Percentiles rank a stretch among this genome's conserved stretches.
phyloP scores from a whole-genome alignment of 1,284 basidiomycete species.

The Heterobasidion irregulare region DNA sequence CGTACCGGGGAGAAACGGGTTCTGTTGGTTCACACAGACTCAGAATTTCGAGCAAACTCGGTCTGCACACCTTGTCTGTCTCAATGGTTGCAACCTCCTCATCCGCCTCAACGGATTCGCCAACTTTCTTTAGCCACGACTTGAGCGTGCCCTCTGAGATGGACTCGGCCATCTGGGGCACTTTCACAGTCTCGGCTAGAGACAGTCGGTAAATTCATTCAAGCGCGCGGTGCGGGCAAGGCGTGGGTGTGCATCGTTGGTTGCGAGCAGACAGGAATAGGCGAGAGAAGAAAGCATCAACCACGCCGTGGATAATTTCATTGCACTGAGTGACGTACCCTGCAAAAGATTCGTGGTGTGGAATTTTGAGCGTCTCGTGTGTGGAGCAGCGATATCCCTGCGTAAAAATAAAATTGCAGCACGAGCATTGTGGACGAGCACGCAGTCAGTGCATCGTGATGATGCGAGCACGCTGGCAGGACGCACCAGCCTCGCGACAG shows the following conservation, averaged over 20 bases:
- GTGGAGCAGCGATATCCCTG: slow-evolving; percentile 39
- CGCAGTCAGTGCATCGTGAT: background rate
- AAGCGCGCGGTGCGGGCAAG: too few species aligned
- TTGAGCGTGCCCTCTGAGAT: slow-evolving; percentile 98
- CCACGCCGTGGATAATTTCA: background rate
- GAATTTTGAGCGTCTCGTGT: slow-evolving; percentile 50
- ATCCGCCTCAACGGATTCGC: slow-evolving; percentile 85
- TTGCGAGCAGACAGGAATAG: background rate
- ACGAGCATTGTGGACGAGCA: background rate
- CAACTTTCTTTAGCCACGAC: slow-evolving; percentile 91
- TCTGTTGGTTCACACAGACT: background rate
- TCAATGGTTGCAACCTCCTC: slow-evolving; percentile 98
- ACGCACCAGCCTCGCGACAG: slow-evolving; percentile 48
- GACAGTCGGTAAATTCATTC: background rate
- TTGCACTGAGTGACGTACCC: slow-evolving; percentile 37
- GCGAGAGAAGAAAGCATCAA: background rate
- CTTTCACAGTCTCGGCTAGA: slow-evolving; percentile 84
- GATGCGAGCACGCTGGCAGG: background rate
- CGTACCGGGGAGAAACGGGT: background rate
- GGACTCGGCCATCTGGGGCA: slow-evolving; percentile 98
- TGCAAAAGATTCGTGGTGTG: slow-evolving; percentile 61
- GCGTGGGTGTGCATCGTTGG: background rate
- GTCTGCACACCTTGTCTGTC: slow-evolving; percentile 85
- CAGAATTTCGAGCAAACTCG: background rate
- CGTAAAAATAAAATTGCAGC: slow-evolving; percentile 2